phyloP scores from a whole-genome alignment of 208 protist genomes.

The Trypanosoma avium region DNA sequence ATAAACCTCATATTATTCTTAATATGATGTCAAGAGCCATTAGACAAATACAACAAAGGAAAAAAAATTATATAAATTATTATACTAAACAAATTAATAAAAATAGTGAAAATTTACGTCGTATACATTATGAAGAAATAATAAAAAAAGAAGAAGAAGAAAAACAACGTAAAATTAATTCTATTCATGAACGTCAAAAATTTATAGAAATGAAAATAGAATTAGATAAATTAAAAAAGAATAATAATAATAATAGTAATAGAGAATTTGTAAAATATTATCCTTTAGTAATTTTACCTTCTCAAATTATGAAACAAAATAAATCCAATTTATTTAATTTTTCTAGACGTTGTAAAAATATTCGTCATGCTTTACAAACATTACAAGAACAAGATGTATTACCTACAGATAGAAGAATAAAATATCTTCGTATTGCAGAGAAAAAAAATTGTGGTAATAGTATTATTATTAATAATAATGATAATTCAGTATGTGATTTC shows the following conservation, averaged over 20 bases:
- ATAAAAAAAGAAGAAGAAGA: not conserved
- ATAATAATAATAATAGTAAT: not conserved
- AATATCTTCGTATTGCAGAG: slow-evolving; percentile 12
- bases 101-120: not conserved
- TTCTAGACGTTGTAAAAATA: slow-evolving; percentile 14
- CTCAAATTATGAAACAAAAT: no score
- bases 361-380: slow-evolving; percentile 26
- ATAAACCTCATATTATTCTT: not conserved
- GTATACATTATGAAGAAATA: slow-evolving; percentile 7
- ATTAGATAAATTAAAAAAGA: not conserved
- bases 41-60: not conserved
- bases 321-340: no score
- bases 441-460: slow-evolving; percentile 2
- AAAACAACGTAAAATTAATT: not conserved
- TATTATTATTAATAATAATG: not conserved
- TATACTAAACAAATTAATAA: not conserved
- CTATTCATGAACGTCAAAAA: slow-evolving; percentile 3
- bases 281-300: not conserved
- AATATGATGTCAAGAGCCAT: not conserved
- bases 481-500: slow-evolving; percentile 11
- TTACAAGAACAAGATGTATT: slow-evolving; percentile 12
- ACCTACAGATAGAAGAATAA: slow-evolving; percentile 14
- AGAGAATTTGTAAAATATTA: not conserved
- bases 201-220: slow-evolving; percentile 5
- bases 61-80: not conserved